Percentiles rank a stretch among this genome's conserved stretches.
Conservation (phyloP, 306 rosid species). For the Corylus avellana region DNA sequence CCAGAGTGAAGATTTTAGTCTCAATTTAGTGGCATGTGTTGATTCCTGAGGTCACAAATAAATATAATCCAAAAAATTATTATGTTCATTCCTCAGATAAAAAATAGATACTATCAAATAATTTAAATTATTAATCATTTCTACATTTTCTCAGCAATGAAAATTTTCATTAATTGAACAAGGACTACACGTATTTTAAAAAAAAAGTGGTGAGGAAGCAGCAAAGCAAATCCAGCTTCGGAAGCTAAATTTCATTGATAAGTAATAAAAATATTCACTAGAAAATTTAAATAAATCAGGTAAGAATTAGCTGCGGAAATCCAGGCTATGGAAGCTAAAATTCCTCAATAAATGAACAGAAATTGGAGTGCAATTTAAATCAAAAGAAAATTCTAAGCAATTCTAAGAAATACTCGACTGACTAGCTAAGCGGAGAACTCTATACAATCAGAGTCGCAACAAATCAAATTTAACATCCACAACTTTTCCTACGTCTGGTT, state of each 20-base stretch:
- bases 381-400: background rate
- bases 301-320: background rate
- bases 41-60: background rate
- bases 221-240: background rate
- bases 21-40: background rate
- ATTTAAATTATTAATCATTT: background rate
- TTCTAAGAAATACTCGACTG: background rate
- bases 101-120: background rate
- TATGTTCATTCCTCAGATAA: background rate
- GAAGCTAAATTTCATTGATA: background rate
- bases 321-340: background rate
- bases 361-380: background rate
- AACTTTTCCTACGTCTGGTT: background rate
- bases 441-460: background rate
- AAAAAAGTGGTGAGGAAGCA: background rate
- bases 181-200: background rate
- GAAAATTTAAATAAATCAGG: background rate
- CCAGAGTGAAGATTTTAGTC: conserved; percentile 8
- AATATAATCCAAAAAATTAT: background rate
- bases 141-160: background rate
- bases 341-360: background rate
- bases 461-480: background rate
- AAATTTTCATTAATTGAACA: background rate
- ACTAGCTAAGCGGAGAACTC: background rate
- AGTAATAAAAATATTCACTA: background rate